phyloP scores from a whole-genome alignment of 1,139 yeast genomes.

The Suhomyces bribrorum region DNA sequence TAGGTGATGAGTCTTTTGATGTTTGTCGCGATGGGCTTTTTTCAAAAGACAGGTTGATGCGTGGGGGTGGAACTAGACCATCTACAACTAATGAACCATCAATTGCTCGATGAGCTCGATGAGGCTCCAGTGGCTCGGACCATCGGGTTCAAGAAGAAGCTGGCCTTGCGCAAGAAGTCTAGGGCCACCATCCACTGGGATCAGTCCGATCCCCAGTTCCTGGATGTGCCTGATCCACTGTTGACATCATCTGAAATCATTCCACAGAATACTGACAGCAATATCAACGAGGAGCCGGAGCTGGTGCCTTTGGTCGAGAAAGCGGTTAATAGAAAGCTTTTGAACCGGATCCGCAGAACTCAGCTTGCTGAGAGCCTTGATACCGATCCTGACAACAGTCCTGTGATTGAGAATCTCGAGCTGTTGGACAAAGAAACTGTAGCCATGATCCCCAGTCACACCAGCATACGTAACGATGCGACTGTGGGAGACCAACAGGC shows the following conservation, averaged over 20 bases:
- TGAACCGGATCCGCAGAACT: slow-evolving; percentile 2
- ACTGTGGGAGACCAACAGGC: slow-evolving; percentile 2
- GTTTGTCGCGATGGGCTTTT: background rate
- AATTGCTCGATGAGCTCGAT: slow-evolving; percentile 13
- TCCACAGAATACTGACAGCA: too few species aligned
- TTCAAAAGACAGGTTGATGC: too few species aligned
- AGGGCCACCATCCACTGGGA: too few species aligned
- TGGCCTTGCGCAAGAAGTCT: slow-evolving; percentile 12
- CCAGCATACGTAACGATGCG: slow-evolving; percentile 6
- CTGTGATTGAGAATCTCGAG: slow-evolving; percentile 22
- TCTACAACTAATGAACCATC: too few species aligned
- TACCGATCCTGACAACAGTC: slow-evolving; percentile 23
- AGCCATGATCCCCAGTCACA: background rate
- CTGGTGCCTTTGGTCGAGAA: too few species aligned
- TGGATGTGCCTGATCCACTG: too few species aligned
- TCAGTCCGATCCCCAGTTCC: too few species aligned
- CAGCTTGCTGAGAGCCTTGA: slow-evolving; percentile 10
- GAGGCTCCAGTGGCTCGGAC: slow-evolving; percentile 9
- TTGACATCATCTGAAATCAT: too few species aligned
- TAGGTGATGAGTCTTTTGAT: too few species aligned
- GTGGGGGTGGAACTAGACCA: too few species aligned
- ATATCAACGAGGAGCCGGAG: too few species aligned
- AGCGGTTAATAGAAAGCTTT: slow-evolving; percentile 1
- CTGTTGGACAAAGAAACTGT: slow-evolving; percentile 18
- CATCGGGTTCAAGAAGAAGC: slow-evolving; percentile 26